Percentiles rank a stretch among this genome's conserved stretches.
Evolutionary conservation across 352 stramenopile species (phyloP).

Genomic region (Ophiocytium majus): DNA sequence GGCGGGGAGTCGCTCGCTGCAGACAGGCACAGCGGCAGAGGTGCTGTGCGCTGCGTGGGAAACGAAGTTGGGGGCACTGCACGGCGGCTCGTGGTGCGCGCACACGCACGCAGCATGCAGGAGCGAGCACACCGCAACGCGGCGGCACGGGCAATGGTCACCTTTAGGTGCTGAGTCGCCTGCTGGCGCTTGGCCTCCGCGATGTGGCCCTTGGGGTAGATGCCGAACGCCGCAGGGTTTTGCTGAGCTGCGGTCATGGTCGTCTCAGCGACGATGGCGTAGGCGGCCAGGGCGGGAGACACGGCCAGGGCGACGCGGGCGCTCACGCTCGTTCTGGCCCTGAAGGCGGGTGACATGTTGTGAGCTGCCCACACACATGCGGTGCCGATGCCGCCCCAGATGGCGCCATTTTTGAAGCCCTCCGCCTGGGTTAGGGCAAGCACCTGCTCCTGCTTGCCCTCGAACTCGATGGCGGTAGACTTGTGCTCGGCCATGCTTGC

Average conservation of each 20-base stretch:
- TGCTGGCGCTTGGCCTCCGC: too few relatives aligned
- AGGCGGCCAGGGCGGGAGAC: background rate
- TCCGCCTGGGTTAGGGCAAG: background rate
- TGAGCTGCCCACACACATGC: background rate
- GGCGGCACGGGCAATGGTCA: too few relatives aligned
- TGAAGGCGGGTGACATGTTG: background rate
- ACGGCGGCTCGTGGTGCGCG: too few relatives aligned
- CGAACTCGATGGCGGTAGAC: background rate
- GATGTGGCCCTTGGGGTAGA: conserved; percentile 18
- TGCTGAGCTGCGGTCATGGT: background rate
- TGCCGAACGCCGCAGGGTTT: background rate
- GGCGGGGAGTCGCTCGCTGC: too few relatives aligned
- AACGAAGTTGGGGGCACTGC: too few relatives aligned
- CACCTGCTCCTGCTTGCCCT: conserved; percentile 14
- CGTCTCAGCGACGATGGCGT: background rate
- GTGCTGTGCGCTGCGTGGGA: background rate
- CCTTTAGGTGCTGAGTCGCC: too few relatives aligned
- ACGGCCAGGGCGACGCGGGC: background rate
- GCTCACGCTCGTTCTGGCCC: background rate
- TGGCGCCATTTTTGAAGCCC: background rate
- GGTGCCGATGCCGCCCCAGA: background rate
- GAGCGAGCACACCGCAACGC: too few relatives aligned
- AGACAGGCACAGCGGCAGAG: background rate
- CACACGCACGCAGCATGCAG: too few relatives aligned
- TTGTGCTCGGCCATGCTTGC: too few relatives aligned